Conservation (phyloP, 164 flowering plant genomes). For the Cinnamomum micranthum region DNA sequence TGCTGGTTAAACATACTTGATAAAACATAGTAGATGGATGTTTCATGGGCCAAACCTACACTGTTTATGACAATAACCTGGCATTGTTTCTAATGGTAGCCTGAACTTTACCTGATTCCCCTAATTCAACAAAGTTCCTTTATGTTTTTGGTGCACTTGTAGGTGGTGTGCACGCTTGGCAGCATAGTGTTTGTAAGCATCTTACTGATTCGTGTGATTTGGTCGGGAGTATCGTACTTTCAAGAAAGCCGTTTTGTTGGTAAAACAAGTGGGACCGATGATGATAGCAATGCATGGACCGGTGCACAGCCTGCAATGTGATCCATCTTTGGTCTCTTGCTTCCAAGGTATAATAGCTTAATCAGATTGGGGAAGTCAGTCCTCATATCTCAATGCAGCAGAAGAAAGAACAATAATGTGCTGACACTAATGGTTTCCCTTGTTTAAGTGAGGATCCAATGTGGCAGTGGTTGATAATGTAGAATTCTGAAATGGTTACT, state of each 20-base stretch:
- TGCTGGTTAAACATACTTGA: background rate
- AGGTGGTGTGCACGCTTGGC: constrained; percentile 87
- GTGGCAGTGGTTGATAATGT: background rate
- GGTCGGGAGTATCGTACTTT: constrained; percentile 60
- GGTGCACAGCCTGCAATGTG: constrained; percentile 52
- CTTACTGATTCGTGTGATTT: constrained; percentile 65
- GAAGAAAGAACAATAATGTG: constrained; percentile 1
- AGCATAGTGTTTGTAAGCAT: constrained; percentile 74
- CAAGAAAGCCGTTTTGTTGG: constrained; percentile 43
- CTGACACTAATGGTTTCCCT: background rate
- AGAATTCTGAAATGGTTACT: background rate
- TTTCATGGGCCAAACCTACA: too few relatives aligned
- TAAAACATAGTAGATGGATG: background rate
- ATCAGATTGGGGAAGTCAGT: background rate
- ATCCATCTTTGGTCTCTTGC: constrained; percentile 8
- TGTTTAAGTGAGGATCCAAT: background rate
- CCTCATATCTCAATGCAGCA: background rate
- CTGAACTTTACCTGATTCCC: background rate
- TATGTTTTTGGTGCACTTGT: background rate
- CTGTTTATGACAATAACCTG: too few relatives aligned
- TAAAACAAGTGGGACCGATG: constrained; percentile 27
- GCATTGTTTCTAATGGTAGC: background rate
- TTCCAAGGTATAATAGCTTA: background rate
- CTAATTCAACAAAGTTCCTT: background rate
- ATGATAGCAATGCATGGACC: constrained; percentile 49